phyloP scores from a whole-genome alignment of 768 basidiomycete species.

The Termitomyces sp. region DNA sequence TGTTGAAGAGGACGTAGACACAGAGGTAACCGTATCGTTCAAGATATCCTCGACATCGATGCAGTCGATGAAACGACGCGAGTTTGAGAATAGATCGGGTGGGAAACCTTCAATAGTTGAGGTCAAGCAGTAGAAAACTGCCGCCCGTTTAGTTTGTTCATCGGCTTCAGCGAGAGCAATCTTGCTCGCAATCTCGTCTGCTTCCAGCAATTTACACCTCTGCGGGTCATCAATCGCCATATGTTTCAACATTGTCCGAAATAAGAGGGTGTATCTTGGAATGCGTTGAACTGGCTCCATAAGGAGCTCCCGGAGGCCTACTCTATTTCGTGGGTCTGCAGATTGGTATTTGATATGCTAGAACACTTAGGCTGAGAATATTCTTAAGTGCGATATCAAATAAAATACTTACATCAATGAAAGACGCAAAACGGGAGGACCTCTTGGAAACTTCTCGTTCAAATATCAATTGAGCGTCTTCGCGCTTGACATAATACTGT shows the following conservation, averaged over 20 bases:
- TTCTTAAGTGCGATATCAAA: background rate
- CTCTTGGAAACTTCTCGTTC: constrained; percentile 77
- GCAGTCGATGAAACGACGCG: constrained; percentile 83
- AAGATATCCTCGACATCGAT: constrained; percentile 88
- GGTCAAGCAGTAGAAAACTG: constrained; percentile 81
- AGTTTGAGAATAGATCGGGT: constrained; percentile 82
- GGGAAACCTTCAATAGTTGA: constrained; percentile 89
- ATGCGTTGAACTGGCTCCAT: constrained; percentile 98
- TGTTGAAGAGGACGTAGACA: constrained; percentile 32
- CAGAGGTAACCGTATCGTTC: constrained; percentile 43
- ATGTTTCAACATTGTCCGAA: constrained; percentile 88
- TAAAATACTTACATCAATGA: constrained; percentile 68
- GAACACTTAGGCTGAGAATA: constrained; percentile 6
- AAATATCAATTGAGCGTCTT: constrained; percentile 87
- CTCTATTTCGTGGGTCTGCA: constrained; percentile 67
- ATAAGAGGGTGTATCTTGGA: constrained; percentile 88
- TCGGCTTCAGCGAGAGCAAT: constrained; percentile 92
- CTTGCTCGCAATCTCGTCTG: constrained; percentile 81
- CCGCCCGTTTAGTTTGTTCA: constrained; percentile 84
- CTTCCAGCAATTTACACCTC: constrained; percentile 72
- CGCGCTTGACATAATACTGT: constrained; percentile 87
- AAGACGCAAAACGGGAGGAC: constrained; percentile 76
- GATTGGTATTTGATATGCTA: constrained; percentile 86
- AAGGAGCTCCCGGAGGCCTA: constrained; percentile 84
- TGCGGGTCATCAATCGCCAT: constrained; percentile 78